phyloP scores from a whole-genome alignment of 164 flowering plant genomes.

The Warburgia ugandensis region DNA sequence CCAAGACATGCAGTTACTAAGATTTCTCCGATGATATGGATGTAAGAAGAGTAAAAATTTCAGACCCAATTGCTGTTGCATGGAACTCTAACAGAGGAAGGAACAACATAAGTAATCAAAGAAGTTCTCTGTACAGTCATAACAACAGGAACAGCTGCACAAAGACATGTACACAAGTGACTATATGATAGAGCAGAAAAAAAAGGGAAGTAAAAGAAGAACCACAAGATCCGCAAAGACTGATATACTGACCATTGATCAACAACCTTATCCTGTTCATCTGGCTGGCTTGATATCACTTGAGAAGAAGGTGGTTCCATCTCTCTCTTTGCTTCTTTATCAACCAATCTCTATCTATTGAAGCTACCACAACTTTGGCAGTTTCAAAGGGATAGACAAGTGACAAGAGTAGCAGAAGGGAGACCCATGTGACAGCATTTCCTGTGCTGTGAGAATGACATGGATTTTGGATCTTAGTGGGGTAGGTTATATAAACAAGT shows the following conservation, averaged over 20 bases:
- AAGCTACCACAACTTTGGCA: neutral
- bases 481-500: too few species aligned
- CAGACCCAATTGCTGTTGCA: neutral
- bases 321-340: slow-evolving; percentile 18
- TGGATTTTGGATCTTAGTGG: too few species aligned
- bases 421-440: neutral
- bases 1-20: neutral
- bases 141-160: slow-evolving; percentile 55
- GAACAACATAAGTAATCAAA: slow-evolving; percentile 36
- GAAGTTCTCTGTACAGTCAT: slow-evolving; percentile 32
- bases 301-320: slow-evolving; percentile 59
- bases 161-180: slow-evolving; percentile 1
- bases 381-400: neutral
- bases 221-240: neutral
- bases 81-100: slow-evolving; percentile 15
- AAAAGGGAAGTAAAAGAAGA: neutral
- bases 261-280: slow-evolving; percentile 33
- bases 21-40: neutral
- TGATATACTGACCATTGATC: slow-evolving; percentile 36
- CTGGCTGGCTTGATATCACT: slow-evolving; percentile 17
- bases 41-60: too few species aligned
- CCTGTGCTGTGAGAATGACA: neutral
- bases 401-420: neutral
- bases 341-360: neutral
- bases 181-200: neutral